Evolutionary conservation across 129 eudicot genomes (phyloP).

Genomic region (Mikania micrantha): DNA sequence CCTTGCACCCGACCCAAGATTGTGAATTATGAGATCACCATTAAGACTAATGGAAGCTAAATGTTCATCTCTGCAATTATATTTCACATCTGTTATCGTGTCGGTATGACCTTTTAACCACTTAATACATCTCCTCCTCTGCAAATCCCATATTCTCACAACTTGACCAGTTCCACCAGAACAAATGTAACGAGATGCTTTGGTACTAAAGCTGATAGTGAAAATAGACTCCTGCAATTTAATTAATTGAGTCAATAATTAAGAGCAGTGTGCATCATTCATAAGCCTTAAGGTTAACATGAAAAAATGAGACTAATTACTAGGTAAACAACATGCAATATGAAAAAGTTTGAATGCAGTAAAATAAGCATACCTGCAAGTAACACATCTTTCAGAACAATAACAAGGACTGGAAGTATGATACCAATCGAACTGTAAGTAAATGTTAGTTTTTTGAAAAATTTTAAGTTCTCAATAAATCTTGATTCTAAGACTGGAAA

Average conservation of each 20-base stretch:
- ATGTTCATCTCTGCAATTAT: constrained; percentile 96
- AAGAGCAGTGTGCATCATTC: constrained; percentile 1
- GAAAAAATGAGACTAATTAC: constrained; percentile 1
- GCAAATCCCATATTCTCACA: constrained; percentile 97
- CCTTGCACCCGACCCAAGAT: constrained; percentile 83
- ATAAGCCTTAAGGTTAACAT: background rate
- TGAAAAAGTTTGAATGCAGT: background rate
- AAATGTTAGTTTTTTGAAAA: background rate
- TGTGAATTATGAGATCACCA: constrained; percentile 86
- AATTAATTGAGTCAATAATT: background rate
- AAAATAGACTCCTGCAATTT: constrained; percentile 64
- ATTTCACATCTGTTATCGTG: constrained; percentile 74
- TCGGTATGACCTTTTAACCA: constrained; percentile 96
- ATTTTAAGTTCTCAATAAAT: background rate
- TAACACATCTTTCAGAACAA: background rate
- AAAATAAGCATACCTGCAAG: background rate
- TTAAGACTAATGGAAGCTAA: constrained; percentile 84
- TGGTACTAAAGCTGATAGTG: constrained; percentile 81
- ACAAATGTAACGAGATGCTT: constrained; percentile 85
- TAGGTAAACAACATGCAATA: background rate
- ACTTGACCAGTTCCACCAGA: constrained; percentile 94
- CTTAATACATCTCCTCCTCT: constrained; percentile 86
- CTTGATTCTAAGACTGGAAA: background rate
- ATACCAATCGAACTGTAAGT: background rate
- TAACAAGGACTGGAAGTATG: background rate